Conservation (phyloP, 78 protist species). For the Planoprotostelium fungivorum region DNA sequence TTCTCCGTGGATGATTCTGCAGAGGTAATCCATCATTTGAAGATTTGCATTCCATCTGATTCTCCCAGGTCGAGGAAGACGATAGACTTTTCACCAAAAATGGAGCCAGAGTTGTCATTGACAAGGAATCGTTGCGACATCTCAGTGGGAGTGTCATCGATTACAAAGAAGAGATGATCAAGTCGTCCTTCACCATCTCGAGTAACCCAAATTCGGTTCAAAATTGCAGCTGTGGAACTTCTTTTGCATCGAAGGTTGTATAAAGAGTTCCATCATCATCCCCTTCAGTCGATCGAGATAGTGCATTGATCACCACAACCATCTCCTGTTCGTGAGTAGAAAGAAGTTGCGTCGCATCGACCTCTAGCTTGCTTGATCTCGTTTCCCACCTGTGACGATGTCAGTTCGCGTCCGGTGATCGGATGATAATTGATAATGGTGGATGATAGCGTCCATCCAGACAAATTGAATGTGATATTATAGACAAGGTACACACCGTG, state of each 20-base stretch:
- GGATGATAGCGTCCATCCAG: too few species aligned
- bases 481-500: too few species aligned
- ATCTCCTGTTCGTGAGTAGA: neutral
- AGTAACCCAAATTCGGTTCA: constrained; percentile 48
- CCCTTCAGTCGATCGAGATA: neutral
- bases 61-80: neutral
- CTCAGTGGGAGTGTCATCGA: constrained; percentile 51
- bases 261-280: too few species aligned
- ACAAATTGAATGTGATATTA: too few species aligned
- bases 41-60: neutral
- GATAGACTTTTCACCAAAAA: constrained; percentile 32
- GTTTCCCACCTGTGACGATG: too few species aligned
- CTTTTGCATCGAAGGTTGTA: constrained; percentile 46
- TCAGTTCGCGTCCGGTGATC: too few species aligned
- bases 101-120: constrained; percentile 38
- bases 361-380: too few species aligned
- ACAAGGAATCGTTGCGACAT: constrained; percentile 54
- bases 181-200: constrained; percentile 36
- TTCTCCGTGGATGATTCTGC: neutral
- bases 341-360: too few species aligned
- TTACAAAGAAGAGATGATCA: constrained; percentile 43
- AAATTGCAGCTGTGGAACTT: constrained; percentile 57
- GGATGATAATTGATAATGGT: too few species aligned
- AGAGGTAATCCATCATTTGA: neutral
- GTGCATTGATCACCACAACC: neutral